Evolutionary conservation across 768 basidiomycete genomes (phyloP), one percentile per base, ranked within the genome.

Genomic region (Botryobasidium botryosum): DNA sequence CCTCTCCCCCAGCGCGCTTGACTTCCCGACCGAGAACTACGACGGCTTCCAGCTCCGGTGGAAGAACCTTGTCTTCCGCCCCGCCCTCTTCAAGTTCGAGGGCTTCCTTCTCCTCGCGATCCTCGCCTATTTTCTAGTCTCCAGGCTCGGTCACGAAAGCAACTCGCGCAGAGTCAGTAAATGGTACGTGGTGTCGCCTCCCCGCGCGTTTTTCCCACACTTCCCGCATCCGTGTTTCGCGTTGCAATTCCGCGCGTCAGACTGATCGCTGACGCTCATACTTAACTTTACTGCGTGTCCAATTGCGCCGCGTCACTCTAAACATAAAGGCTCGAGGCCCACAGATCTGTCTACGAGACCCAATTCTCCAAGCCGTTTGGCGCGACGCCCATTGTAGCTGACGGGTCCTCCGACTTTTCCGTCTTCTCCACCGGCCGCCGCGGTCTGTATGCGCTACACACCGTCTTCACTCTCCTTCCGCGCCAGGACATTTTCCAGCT

Each of bases 351-450:
- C 51, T 70, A 80, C 48, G 58, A 68, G 36, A 60, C 69, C 28
- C 86, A 92, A 59, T 94, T 94, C 64, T 76, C 83, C 8, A 69
- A 64, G 37, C 79, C 85, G 1, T 64, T 68, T 7, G 66, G 64
- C 28, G 63, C 63, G 4, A 73, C 72, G 7, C 21, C 31, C n/a
- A 61, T 80, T 40, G 68, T 68, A 27, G 45, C 66, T 32, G 86
- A 88, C 53, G 85, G 84, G 17, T 67, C 77, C 53, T 68, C 76
- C 3, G 84, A 87, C 63, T 81, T 76, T 57, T 83, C 86, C 65
- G 69, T 70, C 56, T 94, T 82, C 63, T 85, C 85, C 33, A 88
- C 87, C 2, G 90, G 90, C 44, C 67, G 90, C 48, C 79, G 81
- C 48, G 75, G 74, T 51, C 57, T 88, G 45, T 63, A 71, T 23